These are phyloP conservation scores for Raddia distichophylla DNA, from an alignment of 176 grass and related monocot genomes.

Conservation along the genomic window DNA sequence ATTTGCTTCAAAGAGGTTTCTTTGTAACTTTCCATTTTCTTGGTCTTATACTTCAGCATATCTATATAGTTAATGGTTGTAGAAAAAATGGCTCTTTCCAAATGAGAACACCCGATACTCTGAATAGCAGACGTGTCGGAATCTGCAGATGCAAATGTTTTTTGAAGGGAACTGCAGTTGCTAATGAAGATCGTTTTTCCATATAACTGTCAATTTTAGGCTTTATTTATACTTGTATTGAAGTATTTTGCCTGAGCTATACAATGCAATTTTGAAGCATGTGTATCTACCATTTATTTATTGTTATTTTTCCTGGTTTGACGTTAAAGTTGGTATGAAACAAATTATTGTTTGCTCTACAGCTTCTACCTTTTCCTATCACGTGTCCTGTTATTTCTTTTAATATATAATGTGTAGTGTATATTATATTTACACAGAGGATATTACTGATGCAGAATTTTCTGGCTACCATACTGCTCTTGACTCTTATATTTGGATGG, in stretches of 20 bases:
- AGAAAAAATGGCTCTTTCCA: neutral
- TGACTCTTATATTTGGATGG: conserved; percentile 81
- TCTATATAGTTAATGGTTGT: neutral
- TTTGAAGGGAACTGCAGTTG: neutral
- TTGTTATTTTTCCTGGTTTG: conserved; percentile 4
- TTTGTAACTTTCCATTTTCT: neutral
- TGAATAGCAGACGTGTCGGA: neutral
- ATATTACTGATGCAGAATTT: conserved; percentile 75
- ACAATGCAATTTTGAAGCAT: conserved; percentile 4
- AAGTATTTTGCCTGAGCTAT: conserved; percentile 10
- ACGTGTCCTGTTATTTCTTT: neutral
- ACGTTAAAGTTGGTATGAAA: neutral
- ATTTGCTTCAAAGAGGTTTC: conserved; percentile 17
- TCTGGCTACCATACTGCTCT: conserved; percentile 89
- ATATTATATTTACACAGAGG: conserved; percentile 29
- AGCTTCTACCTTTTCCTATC: neutral
- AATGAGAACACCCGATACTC: neutral
- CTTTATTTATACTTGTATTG: conserved; percentile 5
- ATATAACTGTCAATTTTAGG: neutral
- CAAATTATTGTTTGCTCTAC: conserved; percentile 14
- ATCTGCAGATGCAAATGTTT: conserved; percentile 2
- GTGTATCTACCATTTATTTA: neutral
- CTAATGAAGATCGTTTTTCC: neutral
- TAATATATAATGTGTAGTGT: conserved; percentile 32
- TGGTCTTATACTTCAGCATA: neutral